Evolutionary conservation across 163 green algal species (phyloP).

Genomic region (Trebouxiophyceae sp.): DNA sequence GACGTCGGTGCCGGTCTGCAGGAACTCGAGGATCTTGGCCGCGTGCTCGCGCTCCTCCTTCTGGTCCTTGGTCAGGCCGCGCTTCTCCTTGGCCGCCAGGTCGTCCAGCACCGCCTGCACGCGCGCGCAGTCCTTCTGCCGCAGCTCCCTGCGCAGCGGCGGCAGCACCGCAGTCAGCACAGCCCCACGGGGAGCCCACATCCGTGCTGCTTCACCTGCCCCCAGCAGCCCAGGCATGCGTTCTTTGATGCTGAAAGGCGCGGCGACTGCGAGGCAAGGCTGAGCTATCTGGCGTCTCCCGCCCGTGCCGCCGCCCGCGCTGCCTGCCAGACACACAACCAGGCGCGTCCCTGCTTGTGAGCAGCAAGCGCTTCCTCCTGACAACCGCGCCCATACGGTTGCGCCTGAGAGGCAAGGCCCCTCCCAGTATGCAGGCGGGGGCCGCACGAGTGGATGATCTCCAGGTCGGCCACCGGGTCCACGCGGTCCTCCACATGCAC

Average conservation of each 20-base stretch:
- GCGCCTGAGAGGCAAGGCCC: no score
- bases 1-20: constrained; percentile 75
- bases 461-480: constrained; percentile 90
- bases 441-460: constrained; percentile 79
- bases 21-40: constrained; percentile 57
- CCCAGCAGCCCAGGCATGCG: no score
- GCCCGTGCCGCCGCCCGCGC: no score
- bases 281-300: no score
- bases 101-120: constrained; percentile 55
- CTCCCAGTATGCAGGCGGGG: no score
- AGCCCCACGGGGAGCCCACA: no score
- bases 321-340: no score
- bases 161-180: no score
- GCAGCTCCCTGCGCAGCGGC: constrained; percentile 54
- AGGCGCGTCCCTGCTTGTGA: neutral
- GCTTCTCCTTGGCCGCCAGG: constrained; percentile 31
- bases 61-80: constrained; percentile 71
- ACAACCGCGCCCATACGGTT: no score
- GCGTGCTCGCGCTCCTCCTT: constrained; percentile 78
- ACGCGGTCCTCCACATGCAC: constrained; percentile 90
- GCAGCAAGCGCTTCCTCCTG: neutral
- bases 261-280: no score
- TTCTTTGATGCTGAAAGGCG: no score
- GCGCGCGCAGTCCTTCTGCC: constrained; percentile 76
- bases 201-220: no score